phyloP scores from a whole-genome alignment of 306 rosid species.

The Morella rubra region DNA sequence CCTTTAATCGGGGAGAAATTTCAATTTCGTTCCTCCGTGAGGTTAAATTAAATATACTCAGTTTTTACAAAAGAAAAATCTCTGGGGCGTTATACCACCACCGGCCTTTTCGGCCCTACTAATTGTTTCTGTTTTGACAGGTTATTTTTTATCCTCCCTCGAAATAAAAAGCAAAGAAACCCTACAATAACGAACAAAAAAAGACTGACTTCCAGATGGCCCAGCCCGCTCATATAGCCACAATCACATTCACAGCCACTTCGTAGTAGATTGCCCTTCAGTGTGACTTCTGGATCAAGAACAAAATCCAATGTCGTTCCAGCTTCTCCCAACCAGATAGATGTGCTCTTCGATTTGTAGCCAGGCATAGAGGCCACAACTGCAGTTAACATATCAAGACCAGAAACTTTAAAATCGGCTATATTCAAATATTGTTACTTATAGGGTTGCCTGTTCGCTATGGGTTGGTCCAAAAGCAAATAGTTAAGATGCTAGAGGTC shows the following conservation, averaged over 20 bases:
- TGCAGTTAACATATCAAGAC: conserved; percentile 45
- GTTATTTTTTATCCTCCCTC: conserved; percentile 44
- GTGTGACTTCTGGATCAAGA: conserved; percentile 59
- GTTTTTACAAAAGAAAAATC: conserved; percentile 16
- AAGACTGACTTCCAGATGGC: conserved; percentile 50
- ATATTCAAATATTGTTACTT: too few relatives aligned
- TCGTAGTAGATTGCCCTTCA: conserved; percentile 38
- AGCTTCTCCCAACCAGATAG: conserved; percentile 71
- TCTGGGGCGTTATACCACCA: conserved; percentile 31
- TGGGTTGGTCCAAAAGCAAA: too few relatives aligned
- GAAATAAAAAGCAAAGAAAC: conserved; percentile 60
- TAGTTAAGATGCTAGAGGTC: too few relatives aligned
- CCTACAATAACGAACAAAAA: conserved; percentile 50
- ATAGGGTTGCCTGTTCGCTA: too few relatives aligned
- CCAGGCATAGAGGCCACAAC: conserved; percentile 68
- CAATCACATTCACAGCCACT: conserved; percentile 55
- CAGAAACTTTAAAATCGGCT: conserved; percentile 5
- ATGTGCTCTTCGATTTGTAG: conserved; percentile 70
- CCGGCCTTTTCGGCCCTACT: conserved; percentile 45
- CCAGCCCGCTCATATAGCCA: conserved; percentile 33
- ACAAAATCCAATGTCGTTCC: conserved; percentile 73
- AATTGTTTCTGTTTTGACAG: conserved; percentile 48
- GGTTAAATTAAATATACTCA: conserved; percentile 34
- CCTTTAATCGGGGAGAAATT: not conserved
- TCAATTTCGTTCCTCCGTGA: conserved; percentile 1